A percentile compares a stretch with the other conserved stretches of the same genome.
Conservation (phyloP, 176 grass and related monocot species). For the Rhipidocladum racemiflorum region DNA sequence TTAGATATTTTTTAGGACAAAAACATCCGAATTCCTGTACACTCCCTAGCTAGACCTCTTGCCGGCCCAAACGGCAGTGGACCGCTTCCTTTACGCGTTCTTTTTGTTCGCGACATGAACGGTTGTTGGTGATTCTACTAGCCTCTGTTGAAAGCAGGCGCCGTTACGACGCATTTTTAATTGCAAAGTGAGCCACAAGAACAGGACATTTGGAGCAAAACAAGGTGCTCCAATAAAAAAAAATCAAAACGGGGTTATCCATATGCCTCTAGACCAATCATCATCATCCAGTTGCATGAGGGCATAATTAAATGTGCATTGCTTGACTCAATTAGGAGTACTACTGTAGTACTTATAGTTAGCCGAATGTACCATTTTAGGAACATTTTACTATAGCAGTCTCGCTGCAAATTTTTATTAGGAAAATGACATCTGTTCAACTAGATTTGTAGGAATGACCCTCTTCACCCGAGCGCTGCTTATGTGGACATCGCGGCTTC, state of each 20-base stretch:
- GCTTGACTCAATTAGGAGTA: neutral
- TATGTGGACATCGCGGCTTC: no score
- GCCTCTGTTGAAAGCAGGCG: conserved; percentile 46
- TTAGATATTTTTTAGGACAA: no score
- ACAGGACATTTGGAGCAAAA: conserved; percentile 45
- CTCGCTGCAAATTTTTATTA: no score
- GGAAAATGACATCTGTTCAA: no score
- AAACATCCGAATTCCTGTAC: no score
- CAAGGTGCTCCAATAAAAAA: conserved; percentile 27
- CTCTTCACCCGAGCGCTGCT: no score
- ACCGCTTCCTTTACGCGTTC: conserved; percentile 13
- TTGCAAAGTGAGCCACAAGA: conserved; percentile 12
- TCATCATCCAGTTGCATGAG: neutral
- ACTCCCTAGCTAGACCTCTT: neutral
- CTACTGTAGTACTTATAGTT: no score
- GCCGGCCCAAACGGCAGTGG: conserved; percentile 16
- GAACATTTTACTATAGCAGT: no score
- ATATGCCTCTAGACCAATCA: conserved; percentile 39
- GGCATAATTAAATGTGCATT: neutral
- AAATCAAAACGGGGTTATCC: neutral
- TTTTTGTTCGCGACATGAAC: neutral
- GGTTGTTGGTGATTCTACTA: neutral
- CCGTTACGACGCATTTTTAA: conserved; percentile 9
- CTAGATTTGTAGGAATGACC: no score
- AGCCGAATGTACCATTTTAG: no score